Base-by-base conservation (phyloP, 805 yeast species). In the Candida taoyuanica region DNA sequence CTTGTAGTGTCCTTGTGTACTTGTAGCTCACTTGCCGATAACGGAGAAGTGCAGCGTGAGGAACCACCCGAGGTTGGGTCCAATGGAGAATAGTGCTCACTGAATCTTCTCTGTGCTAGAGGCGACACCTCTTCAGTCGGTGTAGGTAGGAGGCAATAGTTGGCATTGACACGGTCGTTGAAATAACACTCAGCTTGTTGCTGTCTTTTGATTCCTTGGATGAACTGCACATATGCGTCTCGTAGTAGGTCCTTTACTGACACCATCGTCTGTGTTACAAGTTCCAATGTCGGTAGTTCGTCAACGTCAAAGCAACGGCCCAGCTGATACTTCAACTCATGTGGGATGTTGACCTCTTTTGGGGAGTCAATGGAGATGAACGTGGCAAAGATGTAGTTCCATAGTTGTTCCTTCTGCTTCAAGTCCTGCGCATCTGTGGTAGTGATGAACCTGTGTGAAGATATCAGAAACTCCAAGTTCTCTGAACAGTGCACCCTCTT, bases 331-430 rank as follows among this genome's bases (percentile, higher is more conserved):
- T 44, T 54, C 12, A 49, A 31, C 6, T 52, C 56, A 29, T 49
- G 51, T 11, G 57, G 57, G n/a, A 54, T 49, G 38, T 54, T 53
- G 7, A 54, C 51, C 32, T 55, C 60, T 29, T 66, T 70, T 30
- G 67, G 58, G 37, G 69, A 67, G 31, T 55, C 58, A 35, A 59
- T 64, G 12, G 65, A 58, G 28, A 65, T 53, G 44, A 69, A 70
- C 42, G 66, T 71, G 48, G 64, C 65, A 47, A 66, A 49, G 15
- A 54, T 44, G 36, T 38, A 40, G 16, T 42, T 32, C 59, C 59
- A 54, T 2, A 48, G 29, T 19, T 38, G 48, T 5, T 30, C 41
- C 23, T 29, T 34, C 30, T 40, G 36, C 27, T 33, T 30, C 12
- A 7, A 5, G 17, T 40, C 41, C 3, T 30, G 25, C 2, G 31